Conservation (phyloP, 805 yeast species). For the Saitoella complicata region DNA sequence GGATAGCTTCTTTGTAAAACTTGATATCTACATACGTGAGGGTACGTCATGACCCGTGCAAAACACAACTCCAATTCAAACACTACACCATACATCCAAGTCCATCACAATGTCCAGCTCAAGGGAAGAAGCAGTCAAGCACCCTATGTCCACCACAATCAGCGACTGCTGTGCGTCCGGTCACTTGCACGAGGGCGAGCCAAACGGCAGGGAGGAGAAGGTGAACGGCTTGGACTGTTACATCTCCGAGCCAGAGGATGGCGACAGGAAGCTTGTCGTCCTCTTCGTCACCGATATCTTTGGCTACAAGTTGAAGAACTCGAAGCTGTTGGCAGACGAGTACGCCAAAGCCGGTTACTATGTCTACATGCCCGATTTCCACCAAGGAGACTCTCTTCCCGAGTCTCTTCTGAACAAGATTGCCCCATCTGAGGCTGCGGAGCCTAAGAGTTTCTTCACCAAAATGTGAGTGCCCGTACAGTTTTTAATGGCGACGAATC, state of each 20-base stretch:
- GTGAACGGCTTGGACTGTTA: conserved; percentile 1
- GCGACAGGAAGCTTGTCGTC: conserved; percentile 6
- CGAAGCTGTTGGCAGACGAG: conserved; percentile 8
- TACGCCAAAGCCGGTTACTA: conserved; percentile 8
- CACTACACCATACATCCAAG: too few species aligned
- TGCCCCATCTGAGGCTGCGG: not conserved
- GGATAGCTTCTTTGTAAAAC: too few species aligned
- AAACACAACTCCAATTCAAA: too few species aligned
- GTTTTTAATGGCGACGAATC: not conserved
- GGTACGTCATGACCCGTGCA: too few species aligned
- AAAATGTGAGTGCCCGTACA: not conserved
- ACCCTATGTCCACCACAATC: too few species aligned
- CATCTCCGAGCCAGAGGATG: conserved; percentile 1
- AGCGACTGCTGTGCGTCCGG: conserved; percentile 2
- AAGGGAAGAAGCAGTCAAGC: too few species aligned
- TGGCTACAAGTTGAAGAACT: conserved; percentile 8
- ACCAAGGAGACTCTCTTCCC: conserved; percentile 4
- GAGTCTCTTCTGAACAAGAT: not conserved
- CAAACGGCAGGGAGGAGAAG: conserved; percentile 3
- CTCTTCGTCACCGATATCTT: conserved; percentile 6
- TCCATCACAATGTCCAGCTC: too few species aligned
- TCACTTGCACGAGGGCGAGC: conserved; percentile 3
- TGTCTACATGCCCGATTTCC: conserved; percentile 6
- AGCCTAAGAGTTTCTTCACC: not conserved
- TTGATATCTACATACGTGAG: too few species aligned